Percentiles rank a stretch among this genome's conserved stretches.
phyloP scores from a whole-genome alignment of 345 rosid genomes.

The Mangifera indica region DNA sequence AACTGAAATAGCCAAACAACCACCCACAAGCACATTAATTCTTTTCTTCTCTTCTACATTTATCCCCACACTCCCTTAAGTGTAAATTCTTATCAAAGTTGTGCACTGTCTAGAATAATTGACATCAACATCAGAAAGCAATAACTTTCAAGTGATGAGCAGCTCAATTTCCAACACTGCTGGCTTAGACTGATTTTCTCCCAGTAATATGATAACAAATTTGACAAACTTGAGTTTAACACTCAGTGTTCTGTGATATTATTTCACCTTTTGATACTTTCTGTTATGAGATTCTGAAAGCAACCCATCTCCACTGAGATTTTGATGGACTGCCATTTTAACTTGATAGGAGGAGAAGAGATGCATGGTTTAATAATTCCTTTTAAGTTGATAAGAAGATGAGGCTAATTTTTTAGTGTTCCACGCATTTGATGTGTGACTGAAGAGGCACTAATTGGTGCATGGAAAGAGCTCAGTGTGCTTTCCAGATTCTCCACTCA shows the following conservation, averaged over 20 bases:
- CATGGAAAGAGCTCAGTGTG: not conserved
- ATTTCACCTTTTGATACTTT: slow-evolving; percentile 16
- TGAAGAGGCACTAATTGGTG: slow-evolving; percentile 7
- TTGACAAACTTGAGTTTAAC: not conserved
- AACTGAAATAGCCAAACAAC: no score
- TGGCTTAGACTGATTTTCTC: slow-evolving; percentile 9
- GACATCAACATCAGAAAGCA: slow-evolving; percentile 10
- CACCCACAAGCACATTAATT: not conserved
- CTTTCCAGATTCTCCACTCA: slow-evolving; percentile 9
- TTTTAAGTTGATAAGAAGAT: not conserved
- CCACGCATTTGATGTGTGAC: not conserved
- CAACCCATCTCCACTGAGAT: not conserved
- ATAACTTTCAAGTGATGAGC: slow-evolving; percentile 17
- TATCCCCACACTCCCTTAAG: not conserved
- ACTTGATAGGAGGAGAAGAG: not conserved
- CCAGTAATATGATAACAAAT: slow-evolving; percentile 15
- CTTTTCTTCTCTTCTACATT: not conserved
- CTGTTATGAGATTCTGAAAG: slow-evolving; percentile 15
- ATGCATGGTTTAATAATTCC: not conserved
- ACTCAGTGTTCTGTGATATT: slow-evolving; percentile 2
- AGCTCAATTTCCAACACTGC: slow-evolving; percentile 18
- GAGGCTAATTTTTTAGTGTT: not conserved
- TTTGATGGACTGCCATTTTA: not conserved
- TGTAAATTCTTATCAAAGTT: not conserved
- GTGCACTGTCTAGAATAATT: slow-evolving; percentile 17